A percentile compares a stretch with the other conserved stretches of the same genome.
Conservation (phyloP, 1,284 basidiomycete species). For the Trichosporon inkin region DNA sequence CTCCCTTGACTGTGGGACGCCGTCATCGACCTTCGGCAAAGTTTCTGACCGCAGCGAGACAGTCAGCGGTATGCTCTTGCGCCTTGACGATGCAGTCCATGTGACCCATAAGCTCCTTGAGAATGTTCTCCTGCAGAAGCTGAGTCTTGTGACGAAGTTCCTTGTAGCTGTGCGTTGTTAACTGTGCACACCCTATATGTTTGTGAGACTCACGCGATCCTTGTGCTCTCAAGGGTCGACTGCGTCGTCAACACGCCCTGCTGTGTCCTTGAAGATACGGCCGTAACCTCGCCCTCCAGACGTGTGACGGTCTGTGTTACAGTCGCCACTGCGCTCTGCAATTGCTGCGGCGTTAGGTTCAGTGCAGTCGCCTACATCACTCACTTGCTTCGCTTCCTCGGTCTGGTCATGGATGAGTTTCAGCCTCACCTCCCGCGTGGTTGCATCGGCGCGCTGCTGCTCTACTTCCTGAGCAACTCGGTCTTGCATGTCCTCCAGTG, state of each 20-base stretch:
- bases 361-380: conserved; percentile 32
- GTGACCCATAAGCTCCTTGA: conserved; percentile 38
- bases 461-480: conserved; percentile 53
- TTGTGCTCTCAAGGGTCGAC: conserved; percentile 39
- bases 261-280: conserved; percentile 36
- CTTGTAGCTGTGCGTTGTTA: conserved; percentile 29
- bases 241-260: conserved; percentile 37
- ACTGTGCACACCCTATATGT: neutral
- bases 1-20: neutral
- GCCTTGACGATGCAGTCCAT: conserved; percentile 44
- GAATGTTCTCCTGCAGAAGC: conserved; percentile 36
- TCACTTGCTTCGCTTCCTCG: conserved; percentile 68
- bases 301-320: conserved; percentile 34
- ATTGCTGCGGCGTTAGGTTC: conserved; percentile 26
- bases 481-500: conserved; percentile 72
- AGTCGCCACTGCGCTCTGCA: conserved; percentile 34
- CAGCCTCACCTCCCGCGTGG: conserved; percentile 58
- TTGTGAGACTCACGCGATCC: conserved; percentile 37
- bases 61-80: conserved; percentile 43
- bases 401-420: conserved; percentile 59
- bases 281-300: conserved; percentile 38
- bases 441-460: conserved; percentile 60
- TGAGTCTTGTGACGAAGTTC: conserved; percentile 44
- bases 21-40: conserved; percentile 36
- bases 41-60: conserved; percentile 36